Evolutionary conservation across 495 filamentous ascomycete species (phyloP).

Genomic region (Parathielavia appendiculata): DNA sequence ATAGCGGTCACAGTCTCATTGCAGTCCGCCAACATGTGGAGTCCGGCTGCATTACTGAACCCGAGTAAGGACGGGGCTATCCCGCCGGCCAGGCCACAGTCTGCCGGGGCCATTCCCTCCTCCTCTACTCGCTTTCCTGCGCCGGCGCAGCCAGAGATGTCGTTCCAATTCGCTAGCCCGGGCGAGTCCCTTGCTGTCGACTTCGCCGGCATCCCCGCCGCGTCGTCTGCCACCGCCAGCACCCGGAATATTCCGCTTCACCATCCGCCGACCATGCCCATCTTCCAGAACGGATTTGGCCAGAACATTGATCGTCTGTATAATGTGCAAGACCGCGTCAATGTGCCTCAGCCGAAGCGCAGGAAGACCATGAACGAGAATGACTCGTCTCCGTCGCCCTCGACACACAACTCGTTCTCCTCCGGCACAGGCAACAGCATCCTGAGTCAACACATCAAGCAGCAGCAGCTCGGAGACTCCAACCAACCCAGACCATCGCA

Average conservation of each 20-base stretch:
- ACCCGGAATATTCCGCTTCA: slow-evolving; percentile 5
- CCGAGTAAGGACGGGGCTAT: slow-evolving; percentile 20
- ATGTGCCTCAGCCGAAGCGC: slow-evolving; percentile 57
- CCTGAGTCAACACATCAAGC: slow-evolving; percentile 60
- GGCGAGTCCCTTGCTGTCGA: slow-evolving; percentile 19
- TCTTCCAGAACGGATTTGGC: slow-evolving; percentile 36
- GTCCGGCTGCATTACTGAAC: slow-evolving; percentile 26
- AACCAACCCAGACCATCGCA: slow-evolving; percentile 17
- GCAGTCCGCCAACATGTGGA: slow-evolving; percentile 26
- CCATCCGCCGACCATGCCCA: slow-evolving; percentile 18
- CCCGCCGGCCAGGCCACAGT: slow-evolving; percentile 16
- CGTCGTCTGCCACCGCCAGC: not conserved
- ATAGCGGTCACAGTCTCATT: slow-evolving; percentile 4
- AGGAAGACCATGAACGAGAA: slow-evolving; percentile 53
- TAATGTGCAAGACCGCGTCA: slow-evolving; percentile 59
- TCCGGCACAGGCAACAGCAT: slow-evolving; percentile 47
- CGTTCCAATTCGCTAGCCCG: slow-evolving; percentile 44
- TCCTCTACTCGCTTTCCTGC: not conserved
- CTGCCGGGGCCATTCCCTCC: slow-evolving; percentile 9
- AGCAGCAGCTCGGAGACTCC: slow-evolving; percentile 43
- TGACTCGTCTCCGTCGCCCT: slow-evolving; percentile 24
- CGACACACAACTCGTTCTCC: slow-evolving; percentile 33
- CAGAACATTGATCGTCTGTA: slow-evolving; percentile 64
- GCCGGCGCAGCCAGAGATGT: slow-evolving; percentile 11
- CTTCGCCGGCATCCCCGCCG: slow-evolving; percentile 19